A percentile compares a stretch with the other conserved stretches of the same genome.
phyloP scores from a whole-genome alignment of 139 green algal genomes.

The Closterium sp. region DNA sequence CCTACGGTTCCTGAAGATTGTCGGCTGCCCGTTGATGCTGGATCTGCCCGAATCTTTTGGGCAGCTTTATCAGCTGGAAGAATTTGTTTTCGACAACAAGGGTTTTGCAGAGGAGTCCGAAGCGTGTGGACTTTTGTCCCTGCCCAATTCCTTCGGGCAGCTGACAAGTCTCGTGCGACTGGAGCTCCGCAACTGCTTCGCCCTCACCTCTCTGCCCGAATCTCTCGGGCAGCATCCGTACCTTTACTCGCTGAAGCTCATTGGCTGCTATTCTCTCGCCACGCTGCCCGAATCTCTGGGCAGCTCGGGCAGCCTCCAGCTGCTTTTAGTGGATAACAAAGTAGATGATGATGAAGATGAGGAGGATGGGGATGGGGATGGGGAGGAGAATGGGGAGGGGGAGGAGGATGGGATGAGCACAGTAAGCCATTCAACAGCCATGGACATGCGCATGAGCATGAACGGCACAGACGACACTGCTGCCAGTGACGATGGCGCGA shows the following conservation, averaged over 20 bases:
- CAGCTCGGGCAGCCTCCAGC: not conserved
- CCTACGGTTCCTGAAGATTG: not conserved
- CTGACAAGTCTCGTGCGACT: not conserved
- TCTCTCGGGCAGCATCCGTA: not conserved
- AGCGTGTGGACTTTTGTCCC: not conserved
- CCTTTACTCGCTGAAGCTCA: not conserved
- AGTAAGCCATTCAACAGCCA: not conserved
- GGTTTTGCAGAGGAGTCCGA: not conserved
- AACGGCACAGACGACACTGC: not conserved
- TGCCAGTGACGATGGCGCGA: not conserved
- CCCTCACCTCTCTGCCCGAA: not conserved
- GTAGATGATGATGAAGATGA: not conserved
- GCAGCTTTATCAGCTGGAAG: not conserved
- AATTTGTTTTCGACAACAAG: not conserved
- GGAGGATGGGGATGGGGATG: not conserved
- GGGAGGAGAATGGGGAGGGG: not conserved
- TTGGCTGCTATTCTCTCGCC: not conserved
- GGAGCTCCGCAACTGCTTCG: not conserved
- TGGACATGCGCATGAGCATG: not conserved
- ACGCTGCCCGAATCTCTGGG: not conserved
- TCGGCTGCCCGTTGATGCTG: not conserved
- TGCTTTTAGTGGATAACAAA: not conserved
- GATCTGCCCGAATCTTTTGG: not conserved
- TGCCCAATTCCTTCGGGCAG: not conserved
- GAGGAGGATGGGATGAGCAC: not conserved